phyloP scores from a whole-genome alignment of 208 protist species.

The Leishmania tropica region DNA sequence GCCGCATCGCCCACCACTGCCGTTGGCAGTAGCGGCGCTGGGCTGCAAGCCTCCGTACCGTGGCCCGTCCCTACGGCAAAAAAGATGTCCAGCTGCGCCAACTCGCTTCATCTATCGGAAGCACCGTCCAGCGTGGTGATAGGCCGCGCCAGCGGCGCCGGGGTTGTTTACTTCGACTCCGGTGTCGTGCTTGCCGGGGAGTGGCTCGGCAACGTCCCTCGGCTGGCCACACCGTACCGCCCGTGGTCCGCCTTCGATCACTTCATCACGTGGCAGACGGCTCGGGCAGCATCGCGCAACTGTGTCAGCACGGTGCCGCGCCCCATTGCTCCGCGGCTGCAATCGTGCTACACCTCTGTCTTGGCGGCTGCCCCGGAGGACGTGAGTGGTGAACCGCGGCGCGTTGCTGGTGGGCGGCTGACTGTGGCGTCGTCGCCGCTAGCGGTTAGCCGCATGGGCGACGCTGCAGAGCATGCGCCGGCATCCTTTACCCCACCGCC shows the following conservation, averaged over 20 bases:
- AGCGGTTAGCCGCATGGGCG: not conserved
- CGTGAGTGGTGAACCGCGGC: slow-evolving; percentile 24
- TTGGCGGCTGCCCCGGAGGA: slow-evolving; percentile 18
- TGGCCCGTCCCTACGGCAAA: slow-evolving; percentile 15
- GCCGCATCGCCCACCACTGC: not conserved
- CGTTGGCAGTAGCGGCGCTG: not conserved
- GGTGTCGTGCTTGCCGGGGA: slow-evolving; percentile 56
- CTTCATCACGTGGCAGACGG: slow-evolving; percentile 40
- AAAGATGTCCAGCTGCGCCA: slow-evolving; percentile 17
- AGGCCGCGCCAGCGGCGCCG: slow-evolving; percentile 39
- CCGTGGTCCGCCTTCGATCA: slow-evolving; percentile 54
- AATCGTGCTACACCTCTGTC: slow-evolving; percentile 26
- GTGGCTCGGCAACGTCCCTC: slow-evolving; percentile 65
- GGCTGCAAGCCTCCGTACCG: not conserved
- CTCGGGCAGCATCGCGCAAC: slow-evolving; percentile 18
- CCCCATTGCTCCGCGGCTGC: slow-evolving; percentile 24
- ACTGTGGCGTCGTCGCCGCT: slow-evolving; percentile 18
- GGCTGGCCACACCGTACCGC: slow-evolving; percentile 60
- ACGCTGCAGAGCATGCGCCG: not conserved
- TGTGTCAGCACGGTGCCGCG: slow-evolving; percentile 13
- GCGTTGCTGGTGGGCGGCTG: not conserved
- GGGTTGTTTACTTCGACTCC: slow-evolving; percentile 62
- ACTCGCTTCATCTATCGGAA: slow-evolving; percentile 20
- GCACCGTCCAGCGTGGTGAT: slow-evolving; percentile 26
- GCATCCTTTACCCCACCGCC: not conserved